Evolutionary conservation across 257 asterid species (phyloP).

Genomic region (Salvia splendens): DNA sequence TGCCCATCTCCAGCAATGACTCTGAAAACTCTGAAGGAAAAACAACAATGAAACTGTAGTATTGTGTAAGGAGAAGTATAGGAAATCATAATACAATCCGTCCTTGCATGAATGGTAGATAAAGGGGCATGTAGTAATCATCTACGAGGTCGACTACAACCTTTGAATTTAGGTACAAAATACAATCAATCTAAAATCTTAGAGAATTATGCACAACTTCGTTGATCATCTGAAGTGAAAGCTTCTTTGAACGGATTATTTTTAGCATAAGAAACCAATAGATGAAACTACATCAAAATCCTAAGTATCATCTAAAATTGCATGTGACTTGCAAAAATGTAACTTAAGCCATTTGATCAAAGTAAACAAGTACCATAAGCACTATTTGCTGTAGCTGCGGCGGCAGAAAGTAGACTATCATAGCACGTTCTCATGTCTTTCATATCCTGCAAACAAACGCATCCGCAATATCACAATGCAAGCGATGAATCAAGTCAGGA

Average conservation of each 20-base stretch:
- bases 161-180: too few species aligned
- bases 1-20: constrained; percentile 94
- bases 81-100: neutral
- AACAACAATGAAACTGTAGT: constrained; percentile 8
- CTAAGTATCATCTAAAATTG: constrained; percentile 17
- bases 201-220: constrained; percentile 18
- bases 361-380: constrained; percentile 66
- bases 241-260: constrained; percentile 17
- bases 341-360: constrained; percentile 19
- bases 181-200: constrained; percentile 15
- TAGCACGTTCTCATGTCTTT: constrained; percentile 89
- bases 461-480: constrained; percentile 21
- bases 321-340: constrained; percentile 17
- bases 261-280: constrained; percentile 20
- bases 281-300: neutral
- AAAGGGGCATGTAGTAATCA: too few species aligned
- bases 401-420: constrained; percentile 91
- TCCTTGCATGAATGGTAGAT: too few species aligned
- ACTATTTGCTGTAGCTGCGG: constrained; percentile 92
- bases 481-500: neutral
- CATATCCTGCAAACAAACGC: constrained; percentile 67
- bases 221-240: neutral
- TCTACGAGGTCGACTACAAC: too few species aligned
- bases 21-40: constrained; percentile 82
- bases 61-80: neutral